phyloP scores from a whole-genome alignment of 2,329 filamentous ascomycete species.

The Colletotrichum siamense region DNA sequence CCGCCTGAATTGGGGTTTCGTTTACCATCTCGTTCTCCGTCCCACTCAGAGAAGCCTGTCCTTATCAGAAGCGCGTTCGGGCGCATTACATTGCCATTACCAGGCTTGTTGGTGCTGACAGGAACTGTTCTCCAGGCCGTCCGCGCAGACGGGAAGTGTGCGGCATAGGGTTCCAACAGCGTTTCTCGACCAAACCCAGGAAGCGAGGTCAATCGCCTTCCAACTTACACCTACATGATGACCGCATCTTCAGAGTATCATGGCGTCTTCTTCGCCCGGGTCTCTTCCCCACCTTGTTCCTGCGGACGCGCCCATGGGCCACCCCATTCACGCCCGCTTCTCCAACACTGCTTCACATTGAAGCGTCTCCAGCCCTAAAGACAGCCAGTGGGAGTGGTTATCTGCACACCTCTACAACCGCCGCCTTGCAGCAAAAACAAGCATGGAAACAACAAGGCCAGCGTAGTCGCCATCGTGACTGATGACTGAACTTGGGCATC shows the following conservation, averaged over 20 bases:
- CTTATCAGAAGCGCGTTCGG: slow-evolving; percentile 17
- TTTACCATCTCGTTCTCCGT: slow-evolving; percentile 1
- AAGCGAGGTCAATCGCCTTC: slow-evolving; percentile 5
- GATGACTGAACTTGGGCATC: neutral
- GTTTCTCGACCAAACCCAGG: neutral
- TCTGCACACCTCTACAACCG: slow-evolving; percentile 8
- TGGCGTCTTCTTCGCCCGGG: neutral
- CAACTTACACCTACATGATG: slow-evolving; percentile 15
- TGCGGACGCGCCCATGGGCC: neutral
- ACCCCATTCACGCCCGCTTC: slow-evolving; percentile 15
- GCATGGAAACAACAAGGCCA: neutral
- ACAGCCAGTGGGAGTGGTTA: neutral
- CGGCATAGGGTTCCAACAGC: neutral
- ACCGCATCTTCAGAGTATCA: slow-evolving; percentile 20
- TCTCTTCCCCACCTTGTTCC: slow-evolving; percentile 1
- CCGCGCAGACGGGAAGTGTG: neutral
- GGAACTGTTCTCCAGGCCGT: neutral
- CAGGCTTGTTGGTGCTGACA: slow-evolving; percentile 19
- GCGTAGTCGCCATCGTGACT: slow-evolving; percentile 18
- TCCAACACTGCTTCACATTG: slow-evolving; percentile 1
- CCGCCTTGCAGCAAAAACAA: slow-evolving; percentile 8
- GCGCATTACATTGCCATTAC: neutral
- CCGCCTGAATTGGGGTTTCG: neutral
- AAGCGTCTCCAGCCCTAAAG: slow-evolving; percentile 8
- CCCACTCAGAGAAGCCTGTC: slow-evolving; percentile 9